phyloP scores from a whole-genome alignment of 2,329 filamentous ascomycete genomes.

The Sclerotinia spermophila region DNA sequence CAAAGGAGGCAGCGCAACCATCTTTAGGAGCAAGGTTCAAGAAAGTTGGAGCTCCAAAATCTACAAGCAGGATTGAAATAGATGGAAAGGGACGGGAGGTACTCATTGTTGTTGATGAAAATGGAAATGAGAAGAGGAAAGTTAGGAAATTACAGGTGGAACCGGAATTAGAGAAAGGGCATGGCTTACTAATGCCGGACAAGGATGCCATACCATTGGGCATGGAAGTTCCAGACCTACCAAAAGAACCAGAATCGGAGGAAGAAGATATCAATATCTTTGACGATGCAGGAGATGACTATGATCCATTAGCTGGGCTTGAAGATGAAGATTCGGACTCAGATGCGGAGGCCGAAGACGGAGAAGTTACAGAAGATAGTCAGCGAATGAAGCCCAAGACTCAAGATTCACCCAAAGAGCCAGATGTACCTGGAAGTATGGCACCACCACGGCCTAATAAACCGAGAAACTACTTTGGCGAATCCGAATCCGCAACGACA shows the following conservation, averaged over 20 bases:
- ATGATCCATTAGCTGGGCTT: constrained; percentile 62
- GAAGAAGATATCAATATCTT: constrained; percentile 62
- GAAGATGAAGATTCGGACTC: constrained; percentile 39
- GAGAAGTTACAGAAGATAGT: constrained; percentile 40
- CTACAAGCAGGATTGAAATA: constrained; percentile 56
- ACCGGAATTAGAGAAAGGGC: constrained; percentile 39
- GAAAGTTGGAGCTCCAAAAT: constrained; percentile 56
- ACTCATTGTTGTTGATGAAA: constrained; percentile 62
- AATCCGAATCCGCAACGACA: constrained; percentile 46
- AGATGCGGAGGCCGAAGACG: constrained; percentile 44
- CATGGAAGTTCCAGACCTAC: constrained; percentile 61
- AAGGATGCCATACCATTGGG: constrained; percentile 56
- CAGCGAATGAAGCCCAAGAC: constrained; percentile 23
- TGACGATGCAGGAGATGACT: constrained; percentile 62
- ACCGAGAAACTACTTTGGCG: constrained; percentile 61
- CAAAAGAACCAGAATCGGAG: constrained; percentile 46
- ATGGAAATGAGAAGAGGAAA: constrained; percentile 64
- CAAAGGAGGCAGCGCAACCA: constrained; percentile 50
- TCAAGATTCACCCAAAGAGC: constrained; percentile 15
- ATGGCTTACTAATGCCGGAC: constrained; percentile 49
- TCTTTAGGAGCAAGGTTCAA: constrained; percentile 58
- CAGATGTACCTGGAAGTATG: constrained; percentile 38
- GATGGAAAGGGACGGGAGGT: constrained; percentile 61
- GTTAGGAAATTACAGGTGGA: constrained; percentile 51
- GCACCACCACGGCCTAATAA: constrained; percentile 43